Evolutionary conservation across 2,329 filamentous ascomycete species (phyloP).

Genomic region (Hymenoscyphus scutula): DNA sequence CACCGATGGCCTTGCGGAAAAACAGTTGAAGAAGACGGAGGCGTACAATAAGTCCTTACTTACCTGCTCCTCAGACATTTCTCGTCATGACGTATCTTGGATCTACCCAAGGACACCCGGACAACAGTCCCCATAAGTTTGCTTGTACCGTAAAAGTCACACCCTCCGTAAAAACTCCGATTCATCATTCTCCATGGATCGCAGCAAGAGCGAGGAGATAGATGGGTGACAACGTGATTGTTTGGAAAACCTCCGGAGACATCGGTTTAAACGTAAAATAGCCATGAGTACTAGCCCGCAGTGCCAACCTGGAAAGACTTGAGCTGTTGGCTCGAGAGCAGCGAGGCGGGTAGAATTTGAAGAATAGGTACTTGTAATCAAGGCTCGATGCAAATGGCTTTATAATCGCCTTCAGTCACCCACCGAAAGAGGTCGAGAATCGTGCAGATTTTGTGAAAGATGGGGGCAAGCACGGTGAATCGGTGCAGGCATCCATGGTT

Average conservation of each 20-base stretch:
- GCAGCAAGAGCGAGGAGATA: not conserved
- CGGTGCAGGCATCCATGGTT: not conserved
- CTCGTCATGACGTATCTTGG: not conserved
- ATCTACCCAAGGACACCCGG: not conserved
- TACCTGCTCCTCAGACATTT: too few species aligned
- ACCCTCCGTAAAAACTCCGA: not conserved
- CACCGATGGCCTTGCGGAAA: too few species aligned
- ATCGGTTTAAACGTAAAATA: too few species aligned
- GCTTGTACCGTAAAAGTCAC: too few species aligned
- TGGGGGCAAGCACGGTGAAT: not conserved
- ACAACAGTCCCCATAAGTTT: too few species aligned
- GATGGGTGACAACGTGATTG: too few species aligned
- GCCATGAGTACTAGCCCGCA: not conserved
- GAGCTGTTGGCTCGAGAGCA: not conserved
- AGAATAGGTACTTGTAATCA: conserved; percentile 1
- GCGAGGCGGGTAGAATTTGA: not conserved
- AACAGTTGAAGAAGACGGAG: too few species aligned
- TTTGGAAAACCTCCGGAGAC: too few species aligned
- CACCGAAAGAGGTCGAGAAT: not conserved
- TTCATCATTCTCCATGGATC: not conserved
- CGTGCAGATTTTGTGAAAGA: not conserved
- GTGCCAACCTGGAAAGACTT: too few species aligned
- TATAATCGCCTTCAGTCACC: not conserved
- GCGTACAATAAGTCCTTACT: too few species aligned
- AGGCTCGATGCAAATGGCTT: not conserved